Evolutionary conservation across 106 monocot species (phyloP), one percentile per base, ranked within the genome.

Genomic region (Dioscorea alata): DNA sequence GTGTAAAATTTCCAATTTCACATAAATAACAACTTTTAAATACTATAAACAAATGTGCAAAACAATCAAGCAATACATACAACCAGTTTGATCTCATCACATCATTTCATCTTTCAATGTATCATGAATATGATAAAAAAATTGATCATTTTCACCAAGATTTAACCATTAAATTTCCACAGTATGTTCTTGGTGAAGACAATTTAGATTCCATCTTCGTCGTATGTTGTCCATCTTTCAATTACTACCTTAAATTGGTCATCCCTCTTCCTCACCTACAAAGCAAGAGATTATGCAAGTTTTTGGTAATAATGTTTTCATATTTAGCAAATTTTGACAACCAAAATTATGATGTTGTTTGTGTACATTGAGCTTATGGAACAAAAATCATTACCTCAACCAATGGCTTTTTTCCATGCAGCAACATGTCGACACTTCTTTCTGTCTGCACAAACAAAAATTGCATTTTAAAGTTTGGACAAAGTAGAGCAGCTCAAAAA

Each of bases 371-470:
- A 66, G 14, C 17, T 15, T 1, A 4, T 33, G 49, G 21, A 51
- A 50, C 49, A n/a, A 13, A 17, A 14, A 49, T 52, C 48, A 57
- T 74, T 83, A 95, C 94, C 94, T 95, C 94, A 65, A 95, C 75
- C 52, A 91, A 73, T 52, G 94, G 91, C 79, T 86, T 95, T 79
- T 88, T 86, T 51, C 88, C 85, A 71, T 91, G 73, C 28, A 95
- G 81, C 69, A 91, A 60, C 88, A 88, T 81, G 71, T 91, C 94
- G 9, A 95, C 94, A 76, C 94, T 95, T 67, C 85, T 88, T 78
- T 91, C 94, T 16, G 94, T 91, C 94, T 95, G 88, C 71, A 85
- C 13, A 74, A 56, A 33, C 49, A 61, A 63, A 57, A 34, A 31
- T 14, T 8, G 17, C 66, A 22, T 32, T 52, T 23, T 0, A 20